Percentiles rank a stretch among this genome's conserved stretches.
Conservation (phyloP, 768 basidiomycete genomes). For the Amanita phalloides region DNA sequence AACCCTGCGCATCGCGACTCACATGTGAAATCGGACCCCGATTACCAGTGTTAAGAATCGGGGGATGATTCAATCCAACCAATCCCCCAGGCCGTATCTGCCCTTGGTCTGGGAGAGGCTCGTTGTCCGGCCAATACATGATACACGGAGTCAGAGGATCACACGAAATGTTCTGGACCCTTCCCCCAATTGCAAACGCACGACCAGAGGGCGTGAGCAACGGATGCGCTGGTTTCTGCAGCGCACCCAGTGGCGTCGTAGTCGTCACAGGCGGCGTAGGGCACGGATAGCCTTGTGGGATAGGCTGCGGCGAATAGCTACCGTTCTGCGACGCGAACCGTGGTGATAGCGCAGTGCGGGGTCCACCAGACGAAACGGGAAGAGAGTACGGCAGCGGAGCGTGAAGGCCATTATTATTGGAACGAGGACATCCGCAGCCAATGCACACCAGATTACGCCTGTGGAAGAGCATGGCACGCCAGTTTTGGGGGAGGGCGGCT, state of each 20-base stretch:
- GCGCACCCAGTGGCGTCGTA: constrained; percentile 9
- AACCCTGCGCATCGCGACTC: constrained; percentile 22
- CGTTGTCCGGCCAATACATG: constrained; percentile 91
- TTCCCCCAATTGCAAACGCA: constrained; percentile 65
- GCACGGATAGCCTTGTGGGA: constrained; percentile 7
- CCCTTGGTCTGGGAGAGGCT: constrained; percentile 68
- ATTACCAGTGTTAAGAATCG: constrained; percentile 84
- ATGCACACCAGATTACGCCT: constrained; percentile 74
- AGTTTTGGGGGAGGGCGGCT: no score
- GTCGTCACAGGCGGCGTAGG: constrained; percentile 6
- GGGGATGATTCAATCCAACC: constrained; percentile 59
- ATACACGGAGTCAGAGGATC: constrained; percentile 68
- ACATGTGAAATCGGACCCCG: constrained; percentile 80
- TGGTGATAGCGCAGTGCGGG: constrained; percentile 18
- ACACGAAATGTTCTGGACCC: constrained; percentile 67
- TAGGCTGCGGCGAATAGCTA: constrained; percentile 1
- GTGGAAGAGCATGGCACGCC: constrained; percentile 10
- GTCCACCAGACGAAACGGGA: not conserved
- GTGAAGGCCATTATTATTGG: constrained; percentile 15
- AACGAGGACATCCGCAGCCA: constrained; percentile 60
- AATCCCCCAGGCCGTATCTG: constrained; percentile 60
- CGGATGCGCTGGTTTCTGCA: constrained; percentile 42
- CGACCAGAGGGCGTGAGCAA: constrained; percentile 78
- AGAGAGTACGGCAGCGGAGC: constrained; percentile 11
- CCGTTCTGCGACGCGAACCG: constrained; percentile 18